Base-by-base conservation (phyloP, 116 monocot genomes). In the Thalassia testudinum region DNA sequence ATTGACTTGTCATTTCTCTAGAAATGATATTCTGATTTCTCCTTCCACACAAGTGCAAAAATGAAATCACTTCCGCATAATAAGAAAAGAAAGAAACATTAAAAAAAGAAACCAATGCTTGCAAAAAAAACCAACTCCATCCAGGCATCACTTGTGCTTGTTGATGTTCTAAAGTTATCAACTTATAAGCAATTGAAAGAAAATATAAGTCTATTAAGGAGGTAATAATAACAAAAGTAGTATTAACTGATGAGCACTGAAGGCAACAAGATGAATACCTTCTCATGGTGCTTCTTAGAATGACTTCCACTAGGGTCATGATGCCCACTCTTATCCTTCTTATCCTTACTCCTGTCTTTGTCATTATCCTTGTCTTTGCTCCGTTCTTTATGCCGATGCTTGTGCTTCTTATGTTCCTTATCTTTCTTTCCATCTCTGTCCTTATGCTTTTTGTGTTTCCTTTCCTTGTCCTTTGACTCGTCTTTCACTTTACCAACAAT, bases 331-430 rank as follows among this genome's bases (percentile, higher is more conserved):
- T 84, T 83, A 50, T 80, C 78, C 72, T 85, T 87, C 48, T 87
- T 81, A 66, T 83, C 81, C 69, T 88, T 87, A 49, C 80, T 75
- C 66, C 84, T 87, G 37, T 88, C 78, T 62, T 77, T 83, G 27
- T 79, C 87, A 65, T 64, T 76, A 25, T 80, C 77, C 70, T 85
- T 90, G 72, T 79, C 76, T 59, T 82, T 82, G 56, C 59, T 73
- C 59, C 72, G 51, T 57, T 86, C 92, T 64, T 85, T 95, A 59
- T 85, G 88, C 40, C 88, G 88, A 61, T 79, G 88, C 57, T 88
- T 95, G 49, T 79, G 85, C 75, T 85, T 95, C 63, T 85, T 88
- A 63, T 87, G 87, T 63, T 88, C 95, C 70, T 81, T 93, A 62
- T 86, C 83, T 58, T 90, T 90, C 15, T 80, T 76, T 50, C 52